Evolutionary conservation across 306 rosid genomes (phyloP).

Genomic region (Gastrolobium bilobum): DNA sequence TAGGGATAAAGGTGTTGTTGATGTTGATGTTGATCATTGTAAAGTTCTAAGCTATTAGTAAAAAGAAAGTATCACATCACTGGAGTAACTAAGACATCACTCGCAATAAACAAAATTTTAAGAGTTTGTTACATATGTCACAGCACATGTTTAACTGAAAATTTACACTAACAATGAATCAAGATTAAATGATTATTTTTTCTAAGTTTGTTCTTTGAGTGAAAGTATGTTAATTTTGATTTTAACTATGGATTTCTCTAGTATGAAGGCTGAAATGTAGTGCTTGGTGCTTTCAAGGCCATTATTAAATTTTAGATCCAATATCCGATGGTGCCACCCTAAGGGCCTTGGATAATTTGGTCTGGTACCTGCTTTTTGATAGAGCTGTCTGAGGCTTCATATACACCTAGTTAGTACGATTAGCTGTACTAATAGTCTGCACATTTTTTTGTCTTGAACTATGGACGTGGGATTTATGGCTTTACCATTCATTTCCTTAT

Average conservation of each 20-base stretch:
- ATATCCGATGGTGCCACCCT: conserved; percentile 1
- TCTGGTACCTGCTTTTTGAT: conserved; percentile 3
- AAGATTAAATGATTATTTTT: background rate
- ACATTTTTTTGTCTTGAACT: conserved; percentile 40
- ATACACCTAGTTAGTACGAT: background rate
- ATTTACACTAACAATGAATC: conserved; percentile 12
- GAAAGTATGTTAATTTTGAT: conserved; percentile 5
- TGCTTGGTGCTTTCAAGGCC: background rate
- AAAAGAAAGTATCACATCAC: conserved; percentile 8
- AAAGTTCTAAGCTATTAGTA: background rate
- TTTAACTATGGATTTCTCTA: conserved; percentile 22
- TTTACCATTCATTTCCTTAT: conserved; percentile 22
- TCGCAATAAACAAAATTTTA: background rate
- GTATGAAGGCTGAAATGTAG: conserved; percentile 19
- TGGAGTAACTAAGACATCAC: background rate
- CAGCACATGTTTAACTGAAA: background rate
- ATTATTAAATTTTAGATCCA: conserved; percentile 1
- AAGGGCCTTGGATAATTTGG: background rate
- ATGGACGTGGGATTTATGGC: conserved; percentile 5
- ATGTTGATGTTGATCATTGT: no score
- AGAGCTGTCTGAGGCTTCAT: background rate
- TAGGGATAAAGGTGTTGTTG: no score
- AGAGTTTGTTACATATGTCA: background rate
- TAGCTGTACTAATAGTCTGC: conserved; percentile 5
- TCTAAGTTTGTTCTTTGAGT: background rate